These are phyloP conservation scores for Penicillium sp. DNA, from an alignment of 2,329 filamentous ascomycete genomes.

Conservation along the genomic window DNA sequence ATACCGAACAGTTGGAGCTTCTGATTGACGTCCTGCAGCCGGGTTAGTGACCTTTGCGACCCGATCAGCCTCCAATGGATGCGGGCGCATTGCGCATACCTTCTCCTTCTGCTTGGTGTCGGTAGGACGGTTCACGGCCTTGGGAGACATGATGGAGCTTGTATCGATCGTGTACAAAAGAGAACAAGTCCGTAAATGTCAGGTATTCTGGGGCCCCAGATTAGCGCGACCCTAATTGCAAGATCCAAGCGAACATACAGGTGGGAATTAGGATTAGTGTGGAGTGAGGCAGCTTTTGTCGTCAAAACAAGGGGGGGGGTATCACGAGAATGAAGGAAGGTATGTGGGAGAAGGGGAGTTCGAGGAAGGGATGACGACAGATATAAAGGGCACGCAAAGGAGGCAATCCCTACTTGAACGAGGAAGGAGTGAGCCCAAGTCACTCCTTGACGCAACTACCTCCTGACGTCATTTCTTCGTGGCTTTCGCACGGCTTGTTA, in stretches of 20 bases:
- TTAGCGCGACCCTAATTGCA: conserved; percentile 13
- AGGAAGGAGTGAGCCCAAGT: neutral
- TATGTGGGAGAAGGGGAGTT: conserved; percentile 10
- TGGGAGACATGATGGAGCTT: conserved; percentile 28
- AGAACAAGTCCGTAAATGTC: neutral
- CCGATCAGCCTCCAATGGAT: neutral
- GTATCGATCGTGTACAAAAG: conserved; percentile 8
- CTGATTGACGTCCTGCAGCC: conserved; percentile 69
- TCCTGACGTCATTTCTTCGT: conserved; percentile 12
- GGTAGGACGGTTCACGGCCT: conserved; percentile 67
- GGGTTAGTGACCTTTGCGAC: neutral
- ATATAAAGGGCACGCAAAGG: conserved; percentile 1
- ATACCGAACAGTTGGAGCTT: conserved; percentile 97
- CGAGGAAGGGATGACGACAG: conserved; percentile 15
- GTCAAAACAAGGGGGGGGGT: conserved; percentile 19
- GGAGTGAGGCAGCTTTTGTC: neutral
- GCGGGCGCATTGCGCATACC: conserved; percentile 33
- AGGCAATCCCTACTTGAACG: conserved; percentile 1
- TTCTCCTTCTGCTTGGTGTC: conserved; percentile 74
- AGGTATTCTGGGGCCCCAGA: conserved; percentile 8
- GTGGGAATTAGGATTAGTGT: conserved; percentile 17
- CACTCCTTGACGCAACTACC: conserved; percentile 7
- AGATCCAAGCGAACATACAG: conserved; percentile 13
- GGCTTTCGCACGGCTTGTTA: conserved; percentile 2
- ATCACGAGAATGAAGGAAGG: conserved; percentile 26